Base-by-base conservation (phyloP, 2,329 filamentous ascomycete genomes). In the Aspergillus brunneoviolaceus region DNA sequence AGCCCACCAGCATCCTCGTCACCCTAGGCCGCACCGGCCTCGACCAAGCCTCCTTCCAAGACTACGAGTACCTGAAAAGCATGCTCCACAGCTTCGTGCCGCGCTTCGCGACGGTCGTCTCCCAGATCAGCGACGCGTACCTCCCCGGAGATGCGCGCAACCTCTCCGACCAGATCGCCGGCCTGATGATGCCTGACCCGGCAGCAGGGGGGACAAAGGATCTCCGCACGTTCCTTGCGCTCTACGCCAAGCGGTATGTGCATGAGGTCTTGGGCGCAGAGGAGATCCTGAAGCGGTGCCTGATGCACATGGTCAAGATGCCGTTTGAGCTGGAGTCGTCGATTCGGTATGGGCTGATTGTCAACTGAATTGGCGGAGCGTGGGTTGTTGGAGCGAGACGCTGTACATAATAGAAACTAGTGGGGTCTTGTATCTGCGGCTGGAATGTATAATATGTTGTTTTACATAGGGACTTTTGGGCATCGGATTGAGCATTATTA, bases 291-390 rank as follows among this genome's bases (percentile, higher is more conserved):
- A 52, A 60, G 45, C 23, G 31, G 31, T 62, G 60, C 16, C 23
- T 62, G 42, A 33, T 62, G 45, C 54, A 62, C 49, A 29, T 62
- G 4, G 23, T 62, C 4, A 62, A 62, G 31, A 62, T 62, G 60
- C 60, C 60, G 2, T 62, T 62, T 9, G 58, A 62, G 33, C 16
- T 60, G 49, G 52, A 11, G 14, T 57, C 57, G 7, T 49, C 60
- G 12, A 51, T 60, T 12, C 21, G 56, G 23, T 53, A 51, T 19
- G 39, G 39, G 39, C 39, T 42, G 14, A 42, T 42, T 42, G 39
- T 42, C 4, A 16, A 42, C 19, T 42, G 16, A 23, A 23, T 23
- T 23, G 23, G 23, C 23, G 3, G 3, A 4, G 23, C 23, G 3
- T 23, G 23, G 3, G 23, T 4, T 23, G 3, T 23, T 23, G 3